Percentiles rank a stretch among this genome's conserved stretches.
Conservation (phyloP, 1,139 yeast species). For the Kazachstania sp. region DNA sequence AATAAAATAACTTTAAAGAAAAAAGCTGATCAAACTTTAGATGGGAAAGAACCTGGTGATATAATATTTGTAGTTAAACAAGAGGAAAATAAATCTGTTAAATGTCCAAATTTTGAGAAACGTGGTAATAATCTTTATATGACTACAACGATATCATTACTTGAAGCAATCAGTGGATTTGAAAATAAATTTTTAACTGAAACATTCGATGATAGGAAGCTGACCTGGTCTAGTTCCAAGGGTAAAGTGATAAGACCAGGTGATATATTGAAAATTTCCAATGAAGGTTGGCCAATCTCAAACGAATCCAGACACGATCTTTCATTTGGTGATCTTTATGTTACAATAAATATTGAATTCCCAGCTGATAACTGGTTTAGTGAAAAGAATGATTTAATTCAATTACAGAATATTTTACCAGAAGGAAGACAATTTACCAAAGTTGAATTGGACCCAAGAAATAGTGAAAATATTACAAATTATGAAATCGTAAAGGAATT, state of each 20-base stretch:
- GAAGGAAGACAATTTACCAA: background rate
- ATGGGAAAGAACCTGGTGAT: slow-evolving; percentile 63
- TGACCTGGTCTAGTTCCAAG: slow-evolving; percentile 53
- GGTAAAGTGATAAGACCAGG: slow-evolving; percentile 81
- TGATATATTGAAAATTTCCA: slow-evolving; percentile 52
- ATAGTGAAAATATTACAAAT: slow-evolving; percentile 17
- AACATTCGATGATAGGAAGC: slow-evolving; percentile 74
- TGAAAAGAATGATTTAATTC: slow-evolving; percentile 52
- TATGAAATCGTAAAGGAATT: slow-evolving; percentile 16
- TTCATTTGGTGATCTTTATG: slow-evolving; percentile 63
- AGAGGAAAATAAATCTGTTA: slow-evolving; percentile 15
- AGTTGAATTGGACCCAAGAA: slow-evolving; percentile 15
- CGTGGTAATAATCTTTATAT: slow-evolving; percentile 59
- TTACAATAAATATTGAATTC: slow-evolving; percentile 65
- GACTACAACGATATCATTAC: slow-evolving; percentile 51
- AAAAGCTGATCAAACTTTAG: slow-evolving; percentile 74
- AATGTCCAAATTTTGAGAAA: slow-evolving; percentile 40
- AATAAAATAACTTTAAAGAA: slow-evolving; percentile 54
- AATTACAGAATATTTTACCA: slow-evolving; percentile 50
- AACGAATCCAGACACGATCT: slow-evolving; percentile 4
- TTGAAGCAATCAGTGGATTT: slow-evolving; percentile 50
- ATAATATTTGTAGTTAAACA: slow-evolving; percentile 55
- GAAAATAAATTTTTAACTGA: slow-evolving; percentile 39
- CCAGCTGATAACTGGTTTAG: slow-evolving; percentile 77
- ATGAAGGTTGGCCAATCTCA: slow-evolving; percentile 80